A percentile compares a stretch with the other conserved stretches of the same genome.
Conservation (phyloP, 148 eudicot genomes). For the Amaranthus hypochondriacus region DNA sequence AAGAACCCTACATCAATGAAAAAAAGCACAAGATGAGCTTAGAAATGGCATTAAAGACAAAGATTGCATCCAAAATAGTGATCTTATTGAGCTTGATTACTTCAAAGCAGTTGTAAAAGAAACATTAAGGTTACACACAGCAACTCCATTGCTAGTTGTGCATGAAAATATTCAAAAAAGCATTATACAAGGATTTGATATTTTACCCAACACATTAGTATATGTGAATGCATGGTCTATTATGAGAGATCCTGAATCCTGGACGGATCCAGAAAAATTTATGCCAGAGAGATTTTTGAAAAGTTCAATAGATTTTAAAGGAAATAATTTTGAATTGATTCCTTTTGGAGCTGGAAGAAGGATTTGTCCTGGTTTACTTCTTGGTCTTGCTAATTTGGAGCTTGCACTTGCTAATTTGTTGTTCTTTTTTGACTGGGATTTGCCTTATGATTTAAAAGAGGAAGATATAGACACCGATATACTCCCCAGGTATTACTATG, state of each 20-base stretch:
- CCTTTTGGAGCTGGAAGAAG: slow-evolving; percentile 44
- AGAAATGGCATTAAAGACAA: neutral
- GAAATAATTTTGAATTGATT: slow-evolving; percentile 23
- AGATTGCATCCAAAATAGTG: slow-evolving; percentile 19
- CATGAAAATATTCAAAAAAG: slow-evolving; percentile 20
- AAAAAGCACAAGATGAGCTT: slow-evolving; percentile 24
- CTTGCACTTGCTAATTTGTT: slow-evolving; percentile 33
- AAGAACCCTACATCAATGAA: slow-evolving; percentile 23
- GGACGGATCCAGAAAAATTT: slow-evolving; percentile 28
- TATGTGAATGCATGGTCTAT: slow-evolving; percentile 30
- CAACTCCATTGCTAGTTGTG: slow-evolving; percentile 25
- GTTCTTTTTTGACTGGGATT: slow-evolving; percentile 34
- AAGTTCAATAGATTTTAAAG: slow-evolving; percentile 25
- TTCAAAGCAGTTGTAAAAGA: slow-evolving; percentile 33
- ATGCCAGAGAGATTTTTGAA: slow-evolving; percentile 32
- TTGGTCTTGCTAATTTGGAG: slow-evolving; percentile 30
- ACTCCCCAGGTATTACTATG: slow-evolving; percentile 30
- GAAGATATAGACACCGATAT: slow-evolving; percentile 29
- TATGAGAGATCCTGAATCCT: slow-evolving; percentile 30
- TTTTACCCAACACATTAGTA: slow-evolving; percentile 24
- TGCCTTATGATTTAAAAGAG: slow-evolving; percentile 24
- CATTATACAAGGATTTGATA: slow-evolving; percentile 26
- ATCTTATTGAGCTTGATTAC: slow-evolving; percentile 14
- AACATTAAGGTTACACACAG: slow-evolving; percentile 29
- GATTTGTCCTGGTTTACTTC: slow-evolving; percentile 30